These are phyloP conservation scores for Piper betle DNA, from an alignment of 164 flowering plant species.

Conservation along the genomic window DNA sequence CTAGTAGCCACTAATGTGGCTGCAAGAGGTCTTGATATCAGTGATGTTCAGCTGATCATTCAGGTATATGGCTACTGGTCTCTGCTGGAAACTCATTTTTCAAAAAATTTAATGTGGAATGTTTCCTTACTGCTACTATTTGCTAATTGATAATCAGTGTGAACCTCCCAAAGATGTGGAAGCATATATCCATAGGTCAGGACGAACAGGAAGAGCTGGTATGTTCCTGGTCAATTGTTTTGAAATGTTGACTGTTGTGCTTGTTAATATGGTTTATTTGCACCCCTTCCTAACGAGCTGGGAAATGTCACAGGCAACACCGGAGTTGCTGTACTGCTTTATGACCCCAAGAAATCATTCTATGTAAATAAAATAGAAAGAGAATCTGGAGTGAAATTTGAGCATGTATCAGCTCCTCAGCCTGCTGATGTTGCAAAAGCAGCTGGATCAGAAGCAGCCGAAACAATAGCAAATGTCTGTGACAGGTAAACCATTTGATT, in stretches of 20 bases:
- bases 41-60: constrained; percentile 87
- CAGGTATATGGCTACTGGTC: constrained; percentile 34
- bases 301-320: constrained; percentile 37
- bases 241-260: neutral
- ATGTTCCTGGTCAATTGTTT: neutral
- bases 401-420: constrained; percentile 77
- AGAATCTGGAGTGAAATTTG: constrained; percentile 92
- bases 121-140: neutral
- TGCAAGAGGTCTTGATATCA: constrained; percentile 90
- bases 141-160: constrained; percentile 34
- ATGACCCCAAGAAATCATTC: constrained; percentile 68
- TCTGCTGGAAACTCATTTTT: neutral
- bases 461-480: constrained; percentile 44
- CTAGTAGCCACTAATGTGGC: constrained; percentile 97
- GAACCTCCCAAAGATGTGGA: constrained; percentile 98
- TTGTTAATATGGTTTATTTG: neutral
- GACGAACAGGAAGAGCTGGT: constrained; percentile 98
- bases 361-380: constrained; percentile 56
- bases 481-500: constrained; percentile 42
- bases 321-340: constrained; percentile 91
- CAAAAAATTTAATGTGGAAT: no score
- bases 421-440: constrained; percentile 79
- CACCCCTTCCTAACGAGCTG: neutral
- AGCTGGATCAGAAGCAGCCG: constrained; percentile 71
- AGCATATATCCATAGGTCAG: constrained; percentile 97